These are phyloP conservation scores for Cyclostephanos tholiformis DNA, from an alignment of 108 stramenopile species.

Conservation along the genomic window DNA sequence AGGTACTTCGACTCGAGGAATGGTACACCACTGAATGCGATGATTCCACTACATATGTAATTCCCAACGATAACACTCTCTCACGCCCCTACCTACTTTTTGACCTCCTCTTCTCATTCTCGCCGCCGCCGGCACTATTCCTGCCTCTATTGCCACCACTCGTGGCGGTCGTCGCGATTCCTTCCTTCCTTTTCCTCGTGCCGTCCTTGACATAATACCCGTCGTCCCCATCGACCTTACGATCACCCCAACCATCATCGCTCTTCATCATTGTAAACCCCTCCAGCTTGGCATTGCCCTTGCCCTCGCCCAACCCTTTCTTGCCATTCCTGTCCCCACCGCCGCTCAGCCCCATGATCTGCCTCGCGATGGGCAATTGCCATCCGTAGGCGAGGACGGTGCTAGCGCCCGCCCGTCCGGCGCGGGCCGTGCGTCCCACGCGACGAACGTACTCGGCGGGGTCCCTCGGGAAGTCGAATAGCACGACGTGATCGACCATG, in stretches of 20 bases:
- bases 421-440: conserved; percentile 92
- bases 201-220: conserved; percentile 35
- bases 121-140: neutral
- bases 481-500: conserved; percentile 88
- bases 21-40: no score
- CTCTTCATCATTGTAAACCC: conserved; percentile 45
- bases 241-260: conserved; percentile 33
- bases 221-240: conserved; percentile 25
- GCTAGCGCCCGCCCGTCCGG: conserved; percentile 83
- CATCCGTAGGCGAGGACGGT: conserved; percentile 90
- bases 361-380: conserved; percentile 84
- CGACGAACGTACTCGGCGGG: conserved; percentile 92
- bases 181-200: conserved; percentile 26
- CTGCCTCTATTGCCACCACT: neutral
- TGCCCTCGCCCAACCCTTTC: conserved; percentile 21
- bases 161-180: neutral
- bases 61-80: no score
- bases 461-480: conserved; percentile 95
- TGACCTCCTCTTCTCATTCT: no score
- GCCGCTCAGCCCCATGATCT: conserved; percentile 61
- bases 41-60: no score
- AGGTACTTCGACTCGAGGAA: no score
- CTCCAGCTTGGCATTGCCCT: conserved; percentile 29
- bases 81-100: no score
- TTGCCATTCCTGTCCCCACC: neutral